Evolutionary conservation across 805 yeast genomes (phyloP).

Genomic region (Pichia cephalocereana): DNA sequence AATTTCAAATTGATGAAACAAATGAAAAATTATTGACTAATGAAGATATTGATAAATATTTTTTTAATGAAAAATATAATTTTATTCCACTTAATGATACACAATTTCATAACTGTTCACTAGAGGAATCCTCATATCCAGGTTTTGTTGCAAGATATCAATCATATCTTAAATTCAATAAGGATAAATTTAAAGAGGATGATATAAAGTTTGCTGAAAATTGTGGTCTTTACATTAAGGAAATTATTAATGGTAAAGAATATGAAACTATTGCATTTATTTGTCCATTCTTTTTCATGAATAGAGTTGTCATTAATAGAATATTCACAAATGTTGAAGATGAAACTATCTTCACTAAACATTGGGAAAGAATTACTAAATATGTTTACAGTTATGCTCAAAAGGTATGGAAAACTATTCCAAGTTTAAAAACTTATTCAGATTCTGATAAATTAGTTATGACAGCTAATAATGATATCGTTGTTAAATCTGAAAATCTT

Average conservation of each 20-base stretch:
- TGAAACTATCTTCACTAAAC: neutral
- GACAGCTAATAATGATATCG: slow-evolving; percentile 2
- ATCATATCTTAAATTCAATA: neutral
- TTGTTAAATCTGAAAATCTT: neutral
- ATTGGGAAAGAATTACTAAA: slow-evolving; percentile 2
- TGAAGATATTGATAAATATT: slow-evolving; percentile 1
- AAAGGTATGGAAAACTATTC: neutral
- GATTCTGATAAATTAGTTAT: neutral
- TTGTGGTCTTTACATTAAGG: slow-evolving; percentile 2
- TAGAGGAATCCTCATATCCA: neutral
- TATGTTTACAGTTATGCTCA: neutral
- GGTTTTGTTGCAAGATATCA: slow-evolving; percentile 2
- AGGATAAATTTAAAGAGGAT: neutral
- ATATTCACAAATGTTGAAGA: neutral
- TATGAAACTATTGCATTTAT: slow-evolving; percentile 1
- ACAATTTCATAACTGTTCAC: neutral
- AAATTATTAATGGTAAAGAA: neutral
- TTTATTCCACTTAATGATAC: neutral
- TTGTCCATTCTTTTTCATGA: slow-evolving; percentile 1
- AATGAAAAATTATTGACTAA: neutral
- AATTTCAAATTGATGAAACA: neutral
- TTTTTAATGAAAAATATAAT: neutral
- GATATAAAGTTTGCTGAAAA: neutral
- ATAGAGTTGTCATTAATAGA: slow-evolving; percentile 1
- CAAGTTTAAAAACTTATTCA: neutral